phyloP scores from a whole-genome alignment of 148 eudicot genomes.

The Fallopia convolvulus region DNA sequence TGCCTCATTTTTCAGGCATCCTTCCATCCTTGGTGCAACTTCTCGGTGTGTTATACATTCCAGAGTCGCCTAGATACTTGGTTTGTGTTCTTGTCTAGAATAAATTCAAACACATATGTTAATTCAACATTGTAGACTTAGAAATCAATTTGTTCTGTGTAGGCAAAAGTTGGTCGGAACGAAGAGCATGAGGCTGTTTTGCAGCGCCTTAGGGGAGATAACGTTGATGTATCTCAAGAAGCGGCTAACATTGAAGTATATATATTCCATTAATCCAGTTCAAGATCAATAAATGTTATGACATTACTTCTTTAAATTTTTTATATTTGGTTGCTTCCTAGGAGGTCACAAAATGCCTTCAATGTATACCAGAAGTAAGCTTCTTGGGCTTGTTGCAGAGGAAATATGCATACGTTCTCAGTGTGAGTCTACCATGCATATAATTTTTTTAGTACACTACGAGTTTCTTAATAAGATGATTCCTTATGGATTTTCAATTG shows the following conservation, averaged over 20 bases:
- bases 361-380: conserved; percentile 25
- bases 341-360: conserved; percentile 32
- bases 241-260: too few relatives aligned
- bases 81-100: too few relatives aligned
- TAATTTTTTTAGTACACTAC: too few relatives aligned
- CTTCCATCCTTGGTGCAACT: neutral
- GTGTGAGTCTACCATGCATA: too few relatives aligned
- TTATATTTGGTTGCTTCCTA: conserved; percentile 2
- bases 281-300: too few relatives aligned
- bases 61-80: neutral
- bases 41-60: neutral
- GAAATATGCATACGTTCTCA: conserved; percentile 26
- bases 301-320: too few relatives aligned
- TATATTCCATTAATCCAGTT: too few relatives aligned
- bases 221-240: too few relatives aligned
- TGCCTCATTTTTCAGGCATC: neutral
- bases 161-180: neutral
- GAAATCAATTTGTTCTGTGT: neutral
- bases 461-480: too few relatives aligned
- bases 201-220: neutral
- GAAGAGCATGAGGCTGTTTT: neutral
- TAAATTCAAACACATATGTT: too few relatives aligned
- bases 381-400: conserved; percentile 34
- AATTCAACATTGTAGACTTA: too few relatives aligned
- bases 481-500: too few relatives aligned